Conservation (phyloP, 148 eudicot species). For the Nepenthes mirabilis region DNA sequence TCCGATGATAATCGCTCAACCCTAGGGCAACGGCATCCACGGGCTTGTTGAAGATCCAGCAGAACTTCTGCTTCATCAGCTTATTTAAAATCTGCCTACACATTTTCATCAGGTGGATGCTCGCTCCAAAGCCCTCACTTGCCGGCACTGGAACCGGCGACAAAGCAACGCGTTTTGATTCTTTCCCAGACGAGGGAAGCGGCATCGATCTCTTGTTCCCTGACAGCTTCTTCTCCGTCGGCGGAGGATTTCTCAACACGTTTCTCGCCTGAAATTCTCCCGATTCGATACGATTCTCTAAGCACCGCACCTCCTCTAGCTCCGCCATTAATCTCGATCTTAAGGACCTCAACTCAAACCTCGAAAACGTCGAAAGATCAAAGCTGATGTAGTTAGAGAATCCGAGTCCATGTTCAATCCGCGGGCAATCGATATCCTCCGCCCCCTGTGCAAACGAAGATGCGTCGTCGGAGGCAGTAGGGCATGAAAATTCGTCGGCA, state of each 20-base stretch:
- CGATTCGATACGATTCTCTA: not conserved
- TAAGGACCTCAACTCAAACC: conserved; percentile 22
- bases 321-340: conserved; percentile 29
- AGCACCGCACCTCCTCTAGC: conserved; percentile 25
- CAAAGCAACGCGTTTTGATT: no score
- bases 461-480: conserved; percentile 8
- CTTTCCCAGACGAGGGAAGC: no score
- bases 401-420: not conserved
- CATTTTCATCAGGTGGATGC: conserved; percentile 34
- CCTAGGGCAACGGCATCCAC: conserved; percentile 65
- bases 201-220: no score
- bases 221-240: no score
- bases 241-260: no score
- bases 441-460: conserved; percentile 2
- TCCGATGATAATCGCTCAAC: conserved; percentile 58
- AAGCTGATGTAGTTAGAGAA: conserved; percentile 13
- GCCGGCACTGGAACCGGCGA: no score
- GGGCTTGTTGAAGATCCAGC: conserved; percentile 69
- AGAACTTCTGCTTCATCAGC: conserved; percentile 41
- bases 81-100: conserved; percentile 42
- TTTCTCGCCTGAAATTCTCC: no score
- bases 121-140: no score
- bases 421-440: not conserved
- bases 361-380: conserved; percentile 24
- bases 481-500: not conserved